A percentile compares a stretch with the other conserved stretches of the same genome.
phyloP scores from a whole-genome alignment of 805 yeast species.

The Candida loeiensis region DNA sequence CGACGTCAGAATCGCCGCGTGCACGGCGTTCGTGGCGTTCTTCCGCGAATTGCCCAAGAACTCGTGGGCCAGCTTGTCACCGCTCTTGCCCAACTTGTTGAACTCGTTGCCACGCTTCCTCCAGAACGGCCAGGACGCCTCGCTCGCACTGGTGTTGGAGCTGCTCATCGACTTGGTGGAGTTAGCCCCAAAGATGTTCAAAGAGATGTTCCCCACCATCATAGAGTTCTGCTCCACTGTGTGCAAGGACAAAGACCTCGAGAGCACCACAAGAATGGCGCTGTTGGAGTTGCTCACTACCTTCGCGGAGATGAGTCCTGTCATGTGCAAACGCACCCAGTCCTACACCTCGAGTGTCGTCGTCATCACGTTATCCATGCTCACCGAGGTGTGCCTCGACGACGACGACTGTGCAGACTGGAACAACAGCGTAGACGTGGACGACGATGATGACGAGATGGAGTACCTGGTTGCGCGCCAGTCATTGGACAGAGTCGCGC shows the following conservation, averaged over 20 bases:
- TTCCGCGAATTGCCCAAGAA: slow-evolving; percentile 78
- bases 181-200: slow-evolving; percentile 91
- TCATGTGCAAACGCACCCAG: slow-evolving; percentile 83
- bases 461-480: slow-evolving; percentile 91
- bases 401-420: slow-evolving; percentile 84
- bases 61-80: slow-evolving; percentile 73
- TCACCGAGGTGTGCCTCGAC: slow-evolving; percentile 88
- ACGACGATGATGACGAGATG: slow-evolving; percentile 73
- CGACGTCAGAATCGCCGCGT: slow-evolving; percentile 85
- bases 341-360: slow-evolving; percentile 71
- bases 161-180: slow-evolving; percentile 86
- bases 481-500: slow-evolving; percentile 85
- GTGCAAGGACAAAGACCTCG: slow-evolving; percentile 76
- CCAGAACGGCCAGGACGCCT: slow-evolving; percentile 71
- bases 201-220: slow-evolving; percentile 84
- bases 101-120: slow-evolving; percentile 85
- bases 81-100: slow-evolving; percentile 76
- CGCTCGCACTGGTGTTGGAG: slow-evolving; percentile 85
- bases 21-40: slow-evolving; percentile 87
- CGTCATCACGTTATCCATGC: slow-evolving; percentile 69
- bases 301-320: slow-evolving; percentile 89
- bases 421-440: slow-evolving; percentile 79
- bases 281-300: slow-evolving; percentile 88
- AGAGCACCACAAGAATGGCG: slow-evolving; percentile 73
- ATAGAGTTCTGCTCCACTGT: slow-evolving; percentile 83